Conservation (phyloP, 176 grass and related monocot genomes). For the Lolium rigidum region DNA sequence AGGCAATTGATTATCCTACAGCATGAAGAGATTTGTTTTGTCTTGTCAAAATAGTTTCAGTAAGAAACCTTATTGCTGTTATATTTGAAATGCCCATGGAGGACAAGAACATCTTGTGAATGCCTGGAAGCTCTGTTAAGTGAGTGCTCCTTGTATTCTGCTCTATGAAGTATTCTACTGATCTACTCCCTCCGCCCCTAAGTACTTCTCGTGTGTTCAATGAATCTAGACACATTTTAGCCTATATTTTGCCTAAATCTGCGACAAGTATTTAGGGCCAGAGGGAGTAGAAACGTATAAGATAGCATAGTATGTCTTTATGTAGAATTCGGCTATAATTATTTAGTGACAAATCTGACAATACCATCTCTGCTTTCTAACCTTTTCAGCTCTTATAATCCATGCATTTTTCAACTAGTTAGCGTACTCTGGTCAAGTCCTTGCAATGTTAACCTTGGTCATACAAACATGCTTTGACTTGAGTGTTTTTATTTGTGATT, state of each 20-base stretch:
- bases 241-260: too few relatives aligned
- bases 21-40: slow-evolving; percentile 3
- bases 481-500: slow-evolving; percentile 26
- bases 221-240: too few relatives aligned
- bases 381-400: slow-evolving; percentile 2
- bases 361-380: not conserved
- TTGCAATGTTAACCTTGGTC: not conserved
- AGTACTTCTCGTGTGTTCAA: too few relatives aligned
- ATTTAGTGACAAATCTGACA: slow-evolving; percentile 13
- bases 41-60: not conserved
- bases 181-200: too few relatives aligned
- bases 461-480: slow-evolving; percentile 28
- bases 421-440: not conserved
- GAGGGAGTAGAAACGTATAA: not conserved
- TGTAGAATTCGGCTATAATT: not conserved
- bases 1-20: not conserved
- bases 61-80: not conserved
- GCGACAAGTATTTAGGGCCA: too few relatives aligned
- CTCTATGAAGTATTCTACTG: not conserved
- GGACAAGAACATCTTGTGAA: not conserved
- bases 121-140: slow-evolving; percentile 10
- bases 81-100: not conserved
- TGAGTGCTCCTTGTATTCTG: not conserved
- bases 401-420: slow-evolving; percentile 23
- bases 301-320: not conserved